Percentiles rank a stretch among this genome's conserved stretches.
These are phyloP conservation scores for Lathyrus aphaca DNA, from an alignment of 306 rosid species.

Conservation along the genomic window DNA sequence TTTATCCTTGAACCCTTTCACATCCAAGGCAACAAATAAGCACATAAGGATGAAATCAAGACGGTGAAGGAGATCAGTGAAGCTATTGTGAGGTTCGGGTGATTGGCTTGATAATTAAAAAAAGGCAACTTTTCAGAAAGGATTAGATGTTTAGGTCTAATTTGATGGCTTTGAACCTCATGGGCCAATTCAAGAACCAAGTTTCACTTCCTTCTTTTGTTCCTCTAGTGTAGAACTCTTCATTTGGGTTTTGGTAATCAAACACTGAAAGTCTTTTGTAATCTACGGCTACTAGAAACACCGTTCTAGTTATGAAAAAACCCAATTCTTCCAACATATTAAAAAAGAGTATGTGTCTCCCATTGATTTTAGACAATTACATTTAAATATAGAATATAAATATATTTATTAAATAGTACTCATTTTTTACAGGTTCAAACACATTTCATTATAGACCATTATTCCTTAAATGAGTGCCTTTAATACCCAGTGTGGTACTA, in stretches of 20 bases:
- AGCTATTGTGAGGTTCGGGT: conserved; percentile 84
- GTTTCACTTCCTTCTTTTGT: background rate
- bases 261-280: background rate
- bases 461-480: no score
- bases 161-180: conserved; percentile 47
- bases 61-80: conserved; percentile 62
- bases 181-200: conserved; percentile 25
- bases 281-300: background rate
- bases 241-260: background rate
- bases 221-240: conserved; percentile 5
- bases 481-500: background rate
- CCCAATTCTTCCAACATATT: background rate
- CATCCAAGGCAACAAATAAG: background rate
- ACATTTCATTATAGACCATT: no score
- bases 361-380: background rate
- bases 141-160: no score
- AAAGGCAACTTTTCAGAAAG: no score
- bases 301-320: background rate
- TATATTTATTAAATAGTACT: no score
- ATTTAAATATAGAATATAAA: background rate
- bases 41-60: conserved; percentile 52
- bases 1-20: background rate
- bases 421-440: no score
- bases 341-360: background rate
- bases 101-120: no score